Evolutionary conservation across 2,329 filamentous ascomycete genomes (phyloP).

Genomic region (Fusarium tanahbumbuense): DNA sequence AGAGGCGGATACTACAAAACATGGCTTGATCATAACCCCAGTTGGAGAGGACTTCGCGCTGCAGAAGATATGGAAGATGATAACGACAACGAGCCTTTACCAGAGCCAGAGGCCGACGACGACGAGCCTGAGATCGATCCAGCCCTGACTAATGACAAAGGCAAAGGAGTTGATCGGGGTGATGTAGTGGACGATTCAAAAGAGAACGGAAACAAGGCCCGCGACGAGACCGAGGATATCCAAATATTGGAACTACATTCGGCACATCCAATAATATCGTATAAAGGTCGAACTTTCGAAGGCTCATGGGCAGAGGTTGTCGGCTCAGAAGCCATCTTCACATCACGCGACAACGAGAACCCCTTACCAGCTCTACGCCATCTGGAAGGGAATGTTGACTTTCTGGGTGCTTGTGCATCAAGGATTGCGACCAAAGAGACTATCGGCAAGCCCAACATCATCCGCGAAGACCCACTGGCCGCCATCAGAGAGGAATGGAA

Average conservation of each 20-base stretch:
- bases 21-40: slow-evolving; percentile 51
- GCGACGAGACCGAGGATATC: slow-evolving; percentile 57
- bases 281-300: slow-evolving; percentile 80
- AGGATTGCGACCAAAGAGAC: slow-evolving; percentile 76
- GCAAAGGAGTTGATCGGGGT: slow-evolving; percentile 25
- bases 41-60: slow-evolving; percentile 23
- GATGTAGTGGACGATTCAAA: slow-evolving; percentile 20
- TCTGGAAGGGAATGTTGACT: slow-evolving; percentile 70
- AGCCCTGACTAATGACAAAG: slow-evolving; percentile 39
- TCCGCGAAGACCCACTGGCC: slow-evolving; percentile 51
- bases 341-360: slow-evolving; percentile 62
- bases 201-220: slow-evolving; percentile 32
- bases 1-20: slow-evolving; percentile 62
- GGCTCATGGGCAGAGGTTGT: slow-evolving; percentile 86
- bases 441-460: slow-evolving; percentile 62
- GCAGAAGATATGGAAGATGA: slow-evolving; percentile 46
- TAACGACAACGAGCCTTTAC: slow-evolving; percentile 48
- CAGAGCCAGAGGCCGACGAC: slow-evolving; percentile 53
- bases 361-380: slow-evolving; percentile 61
- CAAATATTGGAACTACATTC: slow-evolving; percentile 89
- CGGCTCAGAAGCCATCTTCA: slow-evolving; percentile 85
- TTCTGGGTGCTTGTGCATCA: slow-evolving; percentile 76
- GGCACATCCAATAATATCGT: slow-evolving; percentile 79
- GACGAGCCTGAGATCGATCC: slow-evolving; percentile 45
- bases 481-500: slow-evolving; percentile 57